phyloP scores from a whole-genome alignment of 805 yeast species.

The Candida khao-thaluensis region DNA sequence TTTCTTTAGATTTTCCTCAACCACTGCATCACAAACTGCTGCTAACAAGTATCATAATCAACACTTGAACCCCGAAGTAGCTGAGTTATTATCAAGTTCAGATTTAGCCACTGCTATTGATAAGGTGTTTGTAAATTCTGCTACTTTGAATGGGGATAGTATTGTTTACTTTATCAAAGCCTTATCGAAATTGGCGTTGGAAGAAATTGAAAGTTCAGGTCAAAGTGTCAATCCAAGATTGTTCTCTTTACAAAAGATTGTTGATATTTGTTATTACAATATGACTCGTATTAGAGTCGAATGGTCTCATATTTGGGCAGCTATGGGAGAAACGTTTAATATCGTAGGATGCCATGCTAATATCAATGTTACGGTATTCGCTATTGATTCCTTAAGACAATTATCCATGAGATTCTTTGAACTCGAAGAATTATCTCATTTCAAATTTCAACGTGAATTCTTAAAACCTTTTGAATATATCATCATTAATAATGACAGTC shows the following conservation, averaged over 20 bases:
- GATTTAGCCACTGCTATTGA: slow-evolving; percentile 81
- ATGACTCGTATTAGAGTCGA: slow-evolving; percentile 95
- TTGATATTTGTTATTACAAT: slow-evolving; percentile 95
- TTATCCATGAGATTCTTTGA: slow-evolving; percentile 88
- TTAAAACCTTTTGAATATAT: slow-evolving; percentile 86
- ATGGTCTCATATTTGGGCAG: slow-evolving; percentile 95
- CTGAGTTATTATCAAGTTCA: slow-evolving; percentile 57
- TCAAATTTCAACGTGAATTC: slow-evolving; percentile 93
- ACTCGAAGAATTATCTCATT: slow-evolving; percentile 90
- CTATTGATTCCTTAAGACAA: slow-evolving; percentile 91
- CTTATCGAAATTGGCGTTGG: slow-evolving; percentile 78
- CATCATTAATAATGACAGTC: slow-evolving; percentile 61
- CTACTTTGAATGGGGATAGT: slow-evolving; percentile 75
- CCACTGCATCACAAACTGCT: slow-evolving; percentile 62
- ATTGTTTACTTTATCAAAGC: slow-evolving; percentile 87
- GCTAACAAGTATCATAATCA: slow-evolving; percentile 71
- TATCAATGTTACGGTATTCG: slow-evolving; percentile 77
- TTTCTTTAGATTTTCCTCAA: slow-evolving; percentile 54
- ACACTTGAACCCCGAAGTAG: slow-evolving; percentile 57
- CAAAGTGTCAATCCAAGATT: slow-evolving; percentile 81
- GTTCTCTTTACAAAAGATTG: slow-evolving; percentile 91
- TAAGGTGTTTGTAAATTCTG: slow-evolving; percentile 80
- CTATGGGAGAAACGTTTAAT: slow-evolving; percentile 87
- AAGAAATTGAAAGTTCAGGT: slow-evolving; percentile 88
- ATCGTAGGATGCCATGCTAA: slow-evolving; percentile 80